Conservation (phyloP, 768 basidiomycete genomes). For the Sarcodon sp. region DNA sequence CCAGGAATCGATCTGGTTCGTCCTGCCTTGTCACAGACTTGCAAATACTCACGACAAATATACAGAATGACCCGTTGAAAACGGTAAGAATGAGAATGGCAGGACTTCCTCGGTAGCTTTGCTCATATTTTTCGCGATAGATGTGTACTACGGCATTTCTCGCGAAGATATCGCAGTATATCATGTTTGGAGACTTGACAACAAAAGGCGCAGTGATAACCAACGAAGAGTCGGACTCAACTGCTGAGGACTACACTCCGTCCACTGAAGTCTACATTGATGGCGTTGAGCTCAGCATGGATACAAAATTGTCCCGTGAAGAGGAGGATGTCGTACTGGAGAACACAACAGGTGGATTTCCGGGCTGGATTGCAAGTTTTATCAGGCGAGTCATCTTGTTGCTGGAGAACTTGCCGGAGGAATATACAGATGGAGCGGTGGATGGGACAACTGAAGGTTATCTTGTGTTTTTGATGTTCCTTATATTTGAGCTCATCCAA, state of each 20-base stretch:
- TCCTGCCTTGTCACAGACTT: background rate
- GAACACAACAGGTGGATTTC: slow-evolving; percentile 62
- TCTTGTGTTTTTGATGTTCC: background rate
- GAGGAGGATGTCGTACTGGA: slow-evolving; percentile 64
- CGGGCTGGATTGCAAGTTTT: slow-evolving; percentile 78
- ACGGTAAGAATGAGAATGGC: slow-evolving; percentile 31
- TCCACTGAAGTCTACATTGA: slow-evolving; percentile 24
- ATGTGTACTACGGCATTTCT: slow-evolving; percentile 65
- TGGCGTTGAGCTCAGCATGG: slow-evolving; percentile 25
- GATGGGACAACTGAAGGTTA: slow-evolving; percentile 55
- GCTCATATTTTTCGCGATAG: slow-evolving; percentile 17
- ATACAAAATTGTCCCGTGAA: slow-evolving; percentile 32
- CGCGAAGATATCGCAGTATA: slow-evolving; percentile 63
- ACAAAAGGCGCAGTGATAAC: slow-evolving; percentile 7
- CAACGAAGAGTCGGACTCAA: slow-evolving; percentile 3
- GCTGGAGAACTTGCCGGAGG: slow-evolving; percentile 79
- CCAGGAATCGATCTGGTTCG: slow-evolving; percentile 80
- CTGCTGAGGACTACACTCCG: background rate
- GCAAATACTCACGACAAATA: background rate
- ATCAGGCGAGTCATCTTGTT: slow-evolving; percentile 67
- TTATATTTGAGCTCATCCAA: background rate
- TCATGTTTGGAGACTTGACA: slow-evolving; percentile 58
- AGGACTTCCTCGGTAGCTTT: background rate
- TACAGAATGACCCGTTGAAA: slow-evolving; percentile 67
- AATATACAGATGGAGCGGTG: slow-evolving; percentile 49